These are phyloP conservation scores for Hortaea sp. DNA, from an alignment of 2,329 filamentous ascomycete species.

Conservation along the genomic window DNA sequence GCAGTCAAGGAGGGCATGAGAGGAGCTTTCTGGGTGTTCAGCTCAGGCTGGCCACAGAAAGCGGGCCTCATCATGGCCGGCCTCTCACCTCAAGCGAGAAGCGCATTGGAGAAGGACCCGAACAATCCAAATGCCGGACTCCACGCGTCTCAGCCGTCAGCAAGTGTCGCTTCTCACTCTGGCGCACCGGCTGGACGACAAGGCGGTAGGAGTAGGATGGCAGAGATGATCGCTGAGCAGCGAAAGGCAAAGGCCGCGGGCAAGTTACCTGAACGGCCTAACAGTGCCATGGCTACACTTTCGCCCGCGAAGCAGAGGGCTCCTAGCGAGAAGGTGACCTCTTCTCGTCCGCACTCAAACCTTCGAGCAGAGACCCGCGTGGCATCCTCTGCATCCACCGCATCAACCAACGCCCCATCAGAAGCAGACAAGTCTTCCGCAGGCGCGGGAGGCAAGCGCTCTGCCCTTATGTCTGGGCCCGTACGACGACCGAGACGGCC, in stretches of 20 bases:
- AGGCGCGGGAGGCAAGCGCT: slow-evolving; percentile 22
- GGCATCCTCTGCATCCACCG: slow-evolving; percentile 19
- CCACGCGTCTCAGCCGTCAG: slow-evolving; percentile 38
- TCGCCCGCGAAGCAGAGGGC: slow-evolving; percentile 35
- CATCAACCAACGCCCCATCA: slow-evolving; percentile 9
- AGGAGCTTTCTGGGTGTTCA: slow-evolving; percentile 77
- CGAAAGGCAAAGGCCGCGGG: slow-evolving; percentile 55
- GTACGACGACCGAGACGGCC: slow-evolving; percentile 43
- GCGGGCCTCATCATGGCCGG: slow-evolving; percentile 69
- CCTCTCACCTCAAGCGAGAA: slow-evolving; percentile 69
- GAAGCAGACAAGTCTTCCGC: slow-evolving; percentile 14
- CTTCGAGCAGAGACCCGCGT: slow-evolving; percentile 18
- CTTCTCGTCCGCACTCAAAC: slow-evolving; percentile 19
- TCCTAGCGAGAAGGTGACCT: slow-evolving; percentile 12
- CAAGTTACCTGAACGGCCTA: slow-evolving; percentile 43
- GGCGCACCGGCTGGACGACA: not conserved
- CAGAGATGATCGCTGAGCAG: slow-evolving; percentile 63
- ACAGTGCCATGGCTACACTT: slow-evolving; percentile 46
- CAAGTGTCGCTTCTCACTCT: slow-evolving; percentile 6
- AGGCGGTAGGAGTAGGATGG: slow-evolving; percentile 38
- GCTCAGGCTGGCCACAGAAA: slow-evolving; percentile 63
- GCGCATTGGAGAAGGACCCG: slow-evolving; percentile 70
- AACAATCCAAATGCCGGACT: slow-evolving; percentile 58
- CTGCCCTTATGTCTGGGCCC: slow-evolving; percentile 48
- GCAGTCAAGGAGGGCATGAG: slow-evolving; percentile 81